Evolutionary conservation across 2,329 filamentous ascomycete species (phyloP).

Genomic region (Fusarium buharicum): DNA sequence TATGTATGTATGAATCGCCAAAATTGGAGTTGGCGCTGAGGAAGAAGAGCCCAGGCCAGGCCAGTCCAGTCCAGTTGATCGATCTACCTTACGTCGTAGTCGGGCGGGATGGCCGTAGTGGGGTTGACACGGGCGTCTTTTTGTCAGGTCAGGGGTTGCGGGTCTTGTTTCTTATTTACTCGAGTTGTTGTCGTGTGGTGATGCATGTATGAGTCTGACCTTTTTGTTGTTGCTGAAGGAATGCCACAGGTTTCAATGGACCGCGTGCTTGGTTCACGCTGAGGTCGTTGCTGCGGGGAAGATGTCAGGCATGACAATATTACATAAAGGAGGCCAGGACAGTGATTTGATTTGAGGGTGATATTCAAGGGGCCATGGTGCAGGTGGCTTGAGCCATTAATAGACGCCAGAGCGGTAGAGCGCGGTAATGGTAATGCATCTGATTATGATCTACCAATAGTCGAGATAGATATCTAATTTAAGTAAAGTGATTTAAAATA

Average conservation of each 20-base stretch:
- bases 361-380: slow-evolving; percentile 4
- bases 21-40: slow-evolving; percentile 15
- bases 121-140: slow-evolving; percentile 28
- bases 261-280: slow-evolving; percentile 19
- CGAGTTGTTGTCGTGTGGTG: neutral
- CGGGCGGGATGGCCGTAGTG: slow-evolving; percentile 36
- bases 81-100: slow-evolving; percentile 30
- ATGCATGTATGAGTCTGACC: neutral
- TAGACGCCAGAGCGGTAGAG: neutral
- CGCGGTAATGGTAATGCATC: neutral
- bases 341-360: slow-evolving; percentile 23
- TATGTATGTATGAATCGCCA: neutral
- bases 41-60: slow-evolving; percentile 15
- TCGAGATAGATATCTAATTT: too few relatives aligned
- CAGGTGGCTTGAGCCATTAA: slow-evolving; percentile 28
- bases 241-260: slow-evolving; percentile 31
- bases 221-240: slow-evolving; percentile 19
- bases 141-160: slow-evolving; percentile 32
- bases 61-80: slow-evolving; percentile 30
- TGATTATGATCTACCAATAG: neutral
- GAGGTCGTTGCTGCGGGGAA: slow-evolving; percentile 31
- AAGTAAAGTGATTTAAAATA: neutral
- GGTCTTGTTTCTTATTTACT: slow-evolving; percentile 17
- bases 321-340: slow-evolving; percentile 19
- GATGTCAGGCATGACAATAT: slow-evolving; percentile 15